Conservation (phyloP, 345 rosid species). For the Linum tenue region DNA sequence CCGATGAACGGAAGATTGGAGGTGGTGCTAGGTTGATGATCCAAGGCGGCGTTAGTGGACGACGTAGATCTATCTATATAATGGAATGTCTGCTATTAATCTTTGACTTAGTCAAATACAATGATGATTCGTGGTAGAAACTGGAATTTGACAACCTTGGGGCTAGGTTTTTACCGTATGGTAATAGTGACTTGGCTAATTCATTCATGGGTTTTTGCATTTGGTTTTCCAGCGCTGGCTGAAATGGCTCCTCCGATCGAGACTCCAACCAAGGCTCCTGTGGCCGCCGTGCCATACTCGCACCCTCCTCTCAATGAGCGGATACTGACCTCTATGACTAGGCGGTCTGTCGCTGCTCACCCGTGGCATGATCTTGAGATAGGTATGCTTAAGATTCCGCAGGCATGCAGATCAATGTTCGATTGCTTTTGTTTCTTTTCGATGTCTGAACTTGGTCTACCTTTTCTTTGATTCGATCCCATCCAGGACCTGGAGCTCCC, state of each 20-base stretch:
- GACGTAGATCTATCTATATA: background rate
- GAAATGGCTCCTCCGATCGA: slow-evolving; percentile 71
- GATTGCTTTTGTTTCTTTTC: background rate
- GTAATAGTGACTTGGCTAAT: background rate
- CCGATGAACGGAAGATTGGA: background rate
- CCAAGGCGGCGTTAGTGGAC: background rate
- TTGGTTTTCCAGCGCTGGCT: slow-evolving; percentile 11
- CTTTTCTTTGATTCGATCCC: background rate
- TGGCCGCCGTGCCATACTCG: slow-evolving; percentile 23
- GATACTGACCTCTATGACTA: slow-evolving; percentile 82
- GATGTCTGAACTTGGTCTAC: background rate
- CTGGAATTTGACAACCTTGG: no score
- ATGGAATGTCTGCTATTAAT: background rate
- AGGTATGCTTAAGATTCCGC: slow-evolving; percentile 30
- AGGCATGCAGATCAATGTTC: background rate
- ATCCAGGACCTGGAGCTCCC: slow-evolving; percentile 28
- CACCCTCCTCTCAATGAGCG: slow-evolving; percentile 84
- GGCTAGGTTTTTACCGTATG: no score
- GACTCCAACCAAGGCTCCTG: slow-evolving; percentile 26
- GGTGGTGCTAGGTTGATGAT: background rate
- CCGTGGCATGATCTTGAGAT: slow-evolving; percentile 99
- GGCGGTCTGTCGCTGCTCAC: slow-evolving; percentile 92
- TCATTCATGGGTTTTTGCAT: slow-evolving; percentile 8
- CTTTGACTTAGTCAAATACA: background rate
- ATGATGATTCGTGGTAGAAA: no score